Base-by-base conservation (phyloP, 2,329 filamentous ascomycete genomes). In the Ophiostoma triangulosporum region DNA sequence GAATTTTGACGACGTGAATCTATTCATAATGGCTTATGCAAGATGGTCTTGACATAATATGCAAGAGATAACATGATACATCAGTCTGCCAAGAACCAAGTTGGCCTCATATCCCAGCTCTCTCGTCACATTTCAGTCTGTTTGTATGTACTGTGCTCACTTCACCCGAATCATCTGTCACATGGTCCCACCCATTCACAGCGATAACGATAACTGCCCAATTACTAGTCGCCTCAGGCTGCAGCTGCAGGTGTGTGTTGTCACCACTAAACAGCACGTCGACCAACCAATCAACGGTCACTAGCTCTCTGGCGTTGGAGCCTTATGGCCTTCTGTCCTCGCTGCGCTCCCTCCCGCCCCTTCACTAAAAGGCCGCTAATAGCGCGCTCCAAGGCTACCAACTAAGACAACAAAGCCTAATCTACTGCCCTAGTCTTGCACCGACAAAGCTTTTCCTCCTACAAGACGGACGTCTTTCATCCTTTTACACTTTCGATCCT, bases 161-260 rank as follows among this genome's bases (percentile, higher is more conserved):
- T 29, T 11, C 3, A 2, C 1, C 43, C 17, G 43, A 6, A 14
- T 33, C 5, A 33, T 11, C 43, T 26, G 26, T 20, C 43, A 24
- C 26, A 14, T 11, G 43, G 43, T n/a, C n/a, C n/a, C n/a, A n/a
- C n/a, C n/a, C n/a, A n/a, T n/a, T n/a, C n/a, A n/a, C 43, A 46
- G 7, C 43, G 43, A 46, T 46, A 46, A n/a, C 43, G 43, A 46
- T 46, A 46, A 46, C 48, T 36, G 48, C 31, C 48, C 48, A 48
- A 48, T 48, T 15, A 48, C 46, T 48, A 48, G 29, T 17, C 27
- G 43, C 43, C 43, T n/a, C n/a, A n/a, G n/a, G n/a, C n/a, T 46
- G 43, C 43, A 46, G 27, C 46, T 48, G 46, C 46, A 48, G 29
- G 46, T 48, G 46, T 48, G 46, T 32, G 46, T 48, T 50, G 32